Evolutionary conservation across 805 yeast species (phyloP).

Genomic region (Cyberlindnera amylophila): DNA sequence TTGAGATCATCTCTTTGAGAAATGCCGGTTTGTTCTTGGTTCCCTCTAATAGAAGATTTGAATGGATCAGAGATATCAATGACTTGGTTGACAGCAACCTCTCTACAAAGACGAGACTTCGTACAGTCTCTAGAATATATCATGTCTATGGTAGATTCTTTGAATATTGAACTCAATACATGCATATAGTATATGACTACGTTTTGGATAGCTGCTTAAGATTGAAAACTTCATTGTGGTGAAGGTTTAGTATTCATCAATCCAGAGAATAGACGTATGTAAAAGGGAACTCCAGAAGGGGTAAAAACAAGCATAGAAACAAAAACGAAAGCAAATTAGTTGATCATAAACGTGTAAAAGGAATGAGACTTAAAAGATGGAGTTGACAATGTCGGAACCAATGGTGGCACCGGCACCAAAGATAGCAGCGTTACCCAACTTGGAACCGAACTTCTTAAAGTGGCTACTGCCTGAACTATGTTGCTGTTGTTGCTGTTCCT

Average conservation of each 20-base stretch:
- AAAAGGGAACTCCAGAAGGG: no score
- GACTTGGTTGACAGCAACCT: conserved; percentile 46
- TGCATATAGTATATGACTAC: no score
- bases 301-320: no score
- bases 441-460: conserved; percentile 68
- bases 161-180: not conserved
- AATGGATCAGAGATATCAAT: conserved; percentile 62
- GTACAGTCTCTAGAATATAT: conserved; percentile 55
- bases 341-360: not conserved
- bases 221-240: no score
- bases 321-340: no score
- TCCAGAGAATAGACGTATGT: no score
- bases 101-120: conserved; percentile 37
- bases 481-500: conserved; percentile 25
- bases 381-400: conserved; percentile 77
- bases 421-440: conserved; percentile 87
- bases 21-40: conserved; percentile 44
- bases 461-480: conserved; percentile 27
- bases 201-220: no score
- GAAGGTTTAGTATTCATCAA: no score
- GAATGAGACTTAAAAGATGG: conserved; percentile 47
- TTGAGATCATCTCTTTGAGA: conserved; percentile 61
- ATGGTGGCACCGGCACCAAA: conserved; percentile 97
- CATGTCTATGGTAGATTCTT: conserved; percentile 47
- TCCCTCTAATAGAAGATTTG: conserved; percentile 45